These are phyloP conservation scores for Aegilops sharonensis DNA, from an alignment of 176 grass and related monocot species.

Conservation along the genomic window DNA sequence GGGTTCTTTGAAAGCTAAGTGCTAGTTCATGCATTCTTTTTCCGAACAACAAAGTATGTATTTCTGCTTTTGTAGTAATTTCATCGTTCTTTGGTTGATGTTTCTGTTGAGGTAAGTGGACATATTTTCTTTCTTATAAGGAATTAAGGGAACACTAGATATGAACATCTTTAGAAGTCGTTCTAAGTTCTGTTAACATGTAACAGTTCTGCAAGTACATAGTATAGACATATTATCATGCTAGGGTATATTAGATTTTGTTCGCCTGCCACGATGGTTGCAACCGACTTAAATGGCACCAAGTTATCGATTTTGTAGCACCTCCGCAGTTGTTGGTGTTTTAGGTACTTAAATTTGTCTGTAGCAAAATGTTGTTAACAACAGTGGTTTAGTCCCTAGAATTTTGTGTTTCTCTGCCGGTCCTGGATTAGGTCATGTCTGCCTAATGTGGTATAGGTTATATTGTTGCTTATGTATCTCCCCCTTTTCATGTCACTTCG, in stretches of 20 bases:
- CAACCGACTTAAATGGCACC: neutral
- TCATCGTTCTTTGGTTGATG: neutral
- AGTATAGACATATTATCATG: neutral
- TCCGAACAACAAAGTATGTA: neutral
- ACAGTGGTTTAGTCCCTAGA: neutral
- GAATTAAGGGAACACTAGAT: neutral
- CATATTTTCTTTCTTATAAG: neutral
- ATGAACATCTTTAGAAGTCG: neutral
- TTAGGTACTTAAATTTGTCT: neutral
- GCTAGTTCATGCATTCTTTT: conserved; percentile 16
- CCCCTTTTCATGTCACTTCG: neutral
- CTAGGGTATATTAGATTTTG: neutral
- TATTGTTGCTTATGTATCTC: neutral
- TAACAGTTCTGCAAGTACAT: neutral
- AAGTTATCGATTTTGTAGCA: neutral
- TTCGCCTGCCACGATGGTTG: neutral
- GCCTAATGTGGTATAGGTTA: conserved; percentile 6
- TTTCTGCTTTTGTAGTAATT: conserved; percentile 21
- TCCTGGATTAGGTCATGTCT: conserved; percentile 11
- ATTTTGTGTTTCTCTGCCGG: neutral
- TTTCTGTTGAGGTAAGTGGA: neutral
- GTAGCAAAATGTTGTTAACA: conserved; percentile 11
- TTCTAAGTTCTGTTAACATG: neutral
- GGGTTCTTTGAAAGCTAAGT: neutral
- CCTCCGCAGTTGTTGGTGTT: neutral